phyloP scores from a whole-genome alignment of 2,329 filamentous ascomycete genomes.

The Fusarium scirpi region DNA sequence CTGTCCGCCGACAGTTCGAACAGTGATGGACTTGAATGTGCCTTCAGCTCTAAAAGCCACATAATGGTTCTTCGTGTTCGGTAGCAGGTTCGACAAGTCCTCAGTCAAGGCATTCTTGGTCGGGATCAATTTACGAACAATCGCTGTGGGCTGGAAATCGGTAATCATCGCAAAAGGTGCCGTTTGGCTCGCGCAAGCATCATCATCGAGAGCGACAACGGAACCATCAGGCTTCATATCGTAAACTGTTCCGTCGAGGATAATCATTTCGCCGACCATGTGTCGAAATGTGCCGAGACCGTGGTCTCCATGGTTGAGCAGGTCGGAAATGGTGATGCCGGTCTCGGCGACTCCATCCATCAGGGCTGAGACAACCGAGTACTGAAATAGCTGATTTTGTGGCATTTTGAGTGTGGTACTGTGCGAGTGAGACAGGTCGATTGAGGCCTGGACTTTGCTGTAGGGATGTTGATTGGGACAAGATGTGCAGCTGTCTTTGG shows the following conservation, averaged over 20 bases:
- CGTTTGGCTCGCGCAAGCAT: neutral
- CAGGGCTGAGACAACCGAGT: constrained; percentile 38
- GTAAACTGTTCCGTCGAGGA: constrained; percentile 28
- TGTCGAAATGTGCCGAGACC: constrained; percentile 40
- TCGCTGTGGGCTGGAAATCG: constrained; percentile 1
- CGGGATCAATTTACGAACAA: neutral
- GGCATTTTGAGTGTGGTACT: constrained; percentile 6
- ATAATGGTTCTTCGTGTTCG: constrained; percentile 22
- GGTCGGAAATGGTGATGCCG: constrained; percentile 25
- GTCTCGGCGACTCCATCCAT: constrained; percentile 39
- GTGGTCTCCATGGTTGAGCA: constrained; percentile 27
- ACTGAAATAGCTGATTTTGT: constrained; percentile 35
- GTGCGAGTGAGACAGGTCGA: neutral
- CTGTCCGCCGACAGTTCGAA: constrained; percentile 27
- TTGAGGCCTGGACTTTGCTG: neutral
- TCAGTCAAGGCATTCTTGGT: neutral
- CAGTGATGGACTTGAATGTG: constrained; percentile 13
- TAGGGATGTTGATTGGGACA: neutral
- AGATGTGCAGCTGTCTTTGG: neutral
- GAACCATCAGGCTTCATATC: constrained; percentile 36
- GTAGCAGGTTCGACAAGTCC: constrained; percentile 2
- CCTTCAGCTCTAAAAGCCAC: constrained; percentile 17
- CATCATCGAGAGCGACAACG: neutral
- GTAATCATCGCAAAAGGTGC: constrained; percentile 36
- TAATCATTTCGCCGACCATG: constrained; percentile 42